Conservation (phyloP, 331 rosid genomes). For the Stylosanthes scabra region DNA sequence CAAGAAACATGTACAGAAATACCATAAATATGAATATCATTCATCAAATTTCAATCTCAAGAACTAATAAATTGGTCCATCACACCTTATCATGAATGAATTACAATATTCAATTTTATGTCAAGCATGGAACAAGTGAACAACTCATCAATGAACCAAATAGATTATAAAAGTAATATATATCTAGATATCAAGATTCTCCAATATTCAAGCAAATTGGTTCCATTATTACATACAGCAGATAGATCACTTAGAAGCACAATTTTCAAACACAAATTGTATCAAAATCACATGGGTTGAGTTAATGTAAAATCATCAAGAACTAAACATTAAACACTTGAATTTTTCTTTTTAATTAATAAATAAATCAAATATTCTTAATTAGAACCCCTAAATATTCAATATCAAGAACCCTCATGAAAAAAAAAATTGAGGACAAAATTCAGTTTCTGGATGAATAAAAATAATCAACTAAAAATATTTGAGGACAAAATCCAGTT, state of each 20-base stretch:
- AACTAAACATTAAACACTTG: too few species aligned
- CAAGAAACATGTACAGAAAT: conserved; percentile 31
- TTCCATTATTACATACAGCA: conserved; percentile 5
- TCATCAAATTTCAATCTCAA: conserved; percentile 1
- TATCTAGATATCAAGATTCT: conserved; percentile 20
- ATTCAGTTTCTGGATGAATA: conserved; percentile 7
- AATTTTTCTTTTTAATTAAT: too few species aligned
- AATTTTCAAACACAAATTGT: background rate
- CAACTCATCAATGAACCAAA: too few species aligned
- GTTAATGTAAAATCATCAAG: background rate
- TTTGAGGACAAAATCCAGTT: too few species aligned
- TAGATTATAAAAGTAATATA: background rate
- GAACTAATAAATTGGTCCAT: background rate
- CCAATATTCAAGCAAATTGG: background rate
- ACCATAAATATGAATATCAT: conserved; percentile 12
- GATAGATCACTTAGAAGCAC: background rate
- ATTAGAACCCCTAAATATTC: background rate
- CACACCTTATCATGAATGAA: background rate
- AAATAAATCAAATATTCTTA: background rate
- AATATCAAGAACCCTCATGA: conserved; percentile 3
- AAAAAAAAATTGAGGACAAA: background rate
- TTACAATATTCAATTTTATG: conserved; percentile 15
- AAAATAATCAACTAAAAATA: conserved; percentile 27
- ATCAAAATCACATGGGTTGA: background rate
- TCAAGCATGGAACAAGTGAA: too few species aligned